Evolutionary conservation across 2,329 filamentous ascomycete genomes (phyloP).

Genomic region (Neodidymelliopsis sp.): DNA sequence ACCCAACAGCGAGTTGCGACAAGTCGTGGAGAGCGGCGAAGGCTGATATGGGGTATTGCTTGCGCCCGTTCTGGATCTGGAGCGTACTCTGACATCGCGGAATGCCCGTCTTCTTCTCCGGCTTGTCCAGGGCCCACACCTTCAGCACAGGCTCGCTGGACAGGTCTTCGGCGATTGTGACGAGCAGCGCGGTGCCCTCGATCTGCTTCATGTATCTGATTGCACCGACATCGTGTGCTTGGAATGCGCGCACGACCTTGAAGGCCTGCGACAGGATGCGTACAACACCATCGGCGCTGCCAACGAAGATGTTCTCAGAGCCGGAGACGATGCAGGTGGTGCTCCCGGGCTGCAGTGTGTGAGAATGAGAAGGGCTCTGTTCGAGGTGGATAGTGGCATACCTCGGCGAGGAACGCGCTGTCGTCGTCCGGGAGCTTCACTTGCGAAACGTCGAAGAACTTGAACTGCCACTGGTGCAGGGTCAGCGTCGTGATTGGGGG

Average conservation of each 20-base stretch:
- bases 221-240: slow-evolving; percentile 78
- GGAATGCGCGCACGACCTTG: slow-evolving; percentile 86
- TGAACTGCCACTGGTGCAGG: slow-evolving; percentile 89
- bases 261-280: slow-evolving; percentile 87
- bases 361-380: slow-evolving; percentile 21
- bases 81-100: slow-evolving; percentile 89
- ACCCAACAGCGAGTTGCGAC: slow-evolving; percentile 91
- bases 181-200: slow-evolving; percentile 82
- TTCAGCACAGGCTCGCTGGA: slow-evolving; percentile 88
- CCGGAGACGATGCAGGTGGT: slow-evolving; percentile 86
- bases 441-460: slow-evolving; percentile 96
- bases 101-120: slow-evolving; percentile 89
- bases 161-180: slow-evolving; percentile 88
- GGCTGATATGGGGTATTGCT: slow-evolving; percentile 93
- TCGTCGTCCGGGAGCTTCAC: slow-evolving; percentile 82
- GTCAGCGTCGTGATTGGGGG: slow-evolving; percentile 33
- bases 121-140: slow-evolving; percentile 96
- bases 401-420: slow-evolving; percentile 78
- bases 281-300: slow-evolving; percentile 82
- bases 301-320: slow-evolving; percentile 88
- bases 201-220: slow-evolving; percentile 94
- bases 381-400: slow-evolving; percentile 54
- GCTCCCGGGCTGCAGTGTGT: slow-evolving; percentile 62
- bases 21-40: slow-evolving; percentile 88
- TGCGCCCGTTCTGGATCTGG: slow-evolving; percentile 85